Evolutionary conservation across 2,329 filamentous ascomycete species (phyloP).

Genomic region (Colletotrichum sp.): DNA sequence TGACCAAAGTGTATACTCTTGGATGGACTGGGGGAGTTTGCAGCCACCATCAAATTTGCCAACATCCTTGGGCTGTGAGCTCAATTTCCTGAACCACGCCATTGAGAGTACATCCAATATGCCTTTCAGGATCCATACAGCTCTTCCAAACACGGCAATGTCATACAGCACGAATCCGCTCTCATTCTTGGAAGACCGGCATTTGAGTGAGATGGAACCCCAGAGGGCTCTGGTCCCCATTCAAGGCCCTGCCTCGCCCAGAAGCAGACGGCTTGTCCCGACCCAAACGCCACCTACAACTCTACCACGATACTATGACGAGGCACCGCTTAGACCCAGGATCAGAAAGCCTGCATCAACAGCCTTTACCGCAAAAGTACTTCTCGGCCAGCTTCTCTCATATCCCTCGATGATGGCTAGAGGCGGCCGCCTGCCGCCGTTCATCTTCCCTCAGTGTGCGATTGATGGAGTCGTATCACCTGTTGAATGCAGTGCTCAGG

Average conservation of each 20-base stretch:
- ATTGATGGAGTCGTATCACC: conserved; percentile 3
- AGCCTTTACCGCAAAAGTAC: conserved; percentile 24
- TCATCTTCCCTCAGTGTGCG: conserved; percentile 31
- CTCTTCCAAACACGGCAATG: background rate
- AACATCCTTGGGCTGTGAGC: background rate
- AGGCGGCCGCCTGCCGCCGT: conserved; percentile 26
- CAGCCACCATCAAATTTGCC: background rate
- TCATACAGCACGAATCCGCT: background rate
- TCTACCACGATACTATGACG: background rate
- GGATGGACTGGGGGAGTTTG: background rate
- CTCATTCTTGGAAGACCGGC: background rate
- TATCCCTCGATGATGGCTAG: conserved; percentile 28
- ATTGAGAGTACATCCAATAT: background rate
- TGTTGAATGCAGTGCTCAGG: conserved; percentile 20
- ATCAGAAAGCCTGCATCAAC: background rate
- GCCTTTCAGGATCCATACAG: background rate
- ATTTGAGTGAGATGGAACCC: background rate
- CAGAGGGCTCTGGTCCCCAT: background rate
- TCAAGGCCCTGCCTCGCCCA: background rate
- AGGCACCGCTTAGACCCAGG: background rate
- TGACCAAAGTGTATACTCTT: background rate
- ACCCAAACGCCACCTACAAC: background rate
- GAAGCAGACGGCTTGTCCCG: background rate
- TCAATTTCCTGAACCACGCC: background rate
- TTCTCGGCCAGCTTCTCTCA: conserved; percentile 27